phyloP scores from a whole-genome alignment of 352 stramenopile species.

The Phytophthora multivora region DNA sequence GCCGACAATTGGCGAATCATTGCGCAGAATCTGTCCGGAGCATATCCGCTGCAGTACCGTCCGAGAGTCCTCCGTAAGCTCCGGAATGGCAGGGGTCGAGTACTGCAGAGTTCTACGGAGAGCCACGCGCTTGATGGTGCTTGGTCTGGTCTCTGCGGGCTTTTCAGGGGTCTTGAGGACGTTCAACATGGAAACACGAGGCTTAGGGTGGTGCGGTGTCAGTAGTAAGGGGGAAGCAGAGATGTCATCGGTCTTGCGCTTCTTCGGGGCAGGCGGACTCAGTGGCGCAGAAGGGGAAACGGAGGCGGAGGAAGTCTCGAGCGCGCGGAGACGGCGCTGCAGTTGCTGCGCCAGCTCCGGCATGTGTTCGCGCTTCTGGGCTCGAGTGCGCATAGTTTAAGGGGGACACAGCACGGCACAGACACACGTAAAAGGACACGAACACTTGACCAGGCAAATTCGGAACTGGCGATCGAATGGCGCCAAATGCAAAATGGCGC shows the following conservation, averaged over 20 bases:
- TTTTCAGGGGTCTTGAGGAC: constrained; percentile 13
- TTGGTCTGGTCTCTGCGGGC: constrained; percentile 1
- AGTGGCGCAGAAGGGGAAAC: background rate
- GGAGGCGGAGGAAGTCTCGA: background rate
- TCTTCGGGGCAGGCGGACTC: constrained; percentile 29
- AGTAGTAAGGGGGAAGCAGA: constrained; percentile 24
- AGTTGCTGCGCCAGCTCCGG: constrained; percentile 21
- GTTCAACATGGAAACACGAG: background rate
- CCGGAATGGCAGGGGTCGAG: background rate
- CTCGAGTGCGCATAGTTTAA: constrained; percentile 30
- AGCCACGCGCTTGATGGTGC: background rate
- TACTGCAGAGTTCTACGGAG: constrained; percentile 29
- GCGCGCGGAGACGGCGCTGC: constrained; percentile 16
- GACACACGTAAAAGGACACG: constrained; percentile 1
- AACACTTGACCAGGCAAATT: constrained; percentile 9
- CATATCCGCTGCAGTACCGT: constrained; percentile 40
- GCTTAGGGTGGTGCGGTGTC: constrained; percentile 27
- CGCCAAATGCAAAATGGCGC: constrained; percentile 27
- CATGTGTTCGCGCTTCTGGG: constrained; percentile 28
- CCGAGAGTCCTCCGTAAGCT: constrained; percentile 11
- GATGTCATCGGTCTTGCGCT: constrained; percentile 27
- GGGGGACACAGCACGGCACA: background rate
- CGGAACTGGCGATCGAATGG: constrained; percentile 24
- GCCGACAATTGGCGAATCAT: constrained; percentile 40
- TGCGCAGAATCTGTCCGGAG: constrained; percentile 22